Conservation (phyloP, 2,329 filamentous ascomycete species). For the Apiospora rasikravindrae region DNA sequence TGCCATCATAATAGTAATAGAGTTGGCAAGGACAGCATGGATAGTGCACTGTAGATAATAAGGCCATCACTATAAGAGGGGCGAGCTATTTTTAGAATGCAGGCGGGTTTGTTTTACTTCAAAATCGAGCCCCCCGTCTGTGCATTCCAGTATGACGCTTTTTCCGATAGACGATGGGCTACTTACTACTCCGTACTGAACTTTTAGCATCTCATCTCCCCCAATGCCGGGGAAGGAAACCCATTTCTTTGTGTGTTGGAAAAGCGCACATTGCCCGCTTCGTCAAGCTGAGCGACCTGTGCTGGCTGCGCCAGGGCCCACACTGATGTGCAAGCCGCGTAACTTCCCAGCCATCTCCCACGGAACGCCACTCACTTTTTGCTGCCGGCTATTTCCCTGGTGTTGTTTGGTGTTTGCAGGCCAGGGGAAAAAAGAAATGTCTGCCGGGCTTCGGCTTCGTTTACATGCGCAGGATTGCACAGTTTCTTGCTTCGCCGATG, state of each 20-base stretch:
- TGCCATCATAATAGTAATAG: neutral
- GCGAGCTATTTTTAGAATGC: neutral
- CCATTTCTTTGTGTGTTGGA: neutral
- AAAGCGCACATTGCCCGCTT: neutral
- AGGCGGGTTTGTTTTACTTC: constrained; percentile 6
- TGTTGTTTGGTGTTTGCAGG: too few species aligned
- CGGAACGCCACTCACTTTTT: neutral
- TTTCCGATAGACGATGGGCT: neutral
- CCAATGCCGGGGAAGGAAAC: neutral
- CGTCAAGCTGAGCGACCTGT: neutral
- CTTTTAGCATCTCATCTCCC: neutral
- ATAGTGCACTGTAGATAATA: neutral
- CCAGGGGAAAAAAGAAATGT: neutral
- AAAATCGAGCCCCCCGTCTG: constrained; percentile 7
- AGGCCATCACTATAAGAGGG: constrained; percentile 4
- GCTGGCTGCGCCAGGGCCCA: neutral
- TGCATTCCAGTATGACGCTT: constrained; percentile 6
- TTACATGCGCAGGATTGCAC: neutral
- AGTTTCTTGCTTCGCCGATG: neutral
- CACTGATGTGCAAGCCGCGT: constrained; percentile 9
- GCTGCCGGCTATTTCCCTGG: neutral
- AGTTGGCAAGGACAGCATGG: neutral
- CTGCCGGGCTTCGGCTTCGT: neutral
- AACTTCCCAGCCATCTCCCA: constrained; percentile 11
- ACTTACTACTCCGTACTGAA: neutral